Evolutionary conservation across 768 basidiomycete genomes (phyloP).

Genomic region (Chalciporus piperatus): DNA sequence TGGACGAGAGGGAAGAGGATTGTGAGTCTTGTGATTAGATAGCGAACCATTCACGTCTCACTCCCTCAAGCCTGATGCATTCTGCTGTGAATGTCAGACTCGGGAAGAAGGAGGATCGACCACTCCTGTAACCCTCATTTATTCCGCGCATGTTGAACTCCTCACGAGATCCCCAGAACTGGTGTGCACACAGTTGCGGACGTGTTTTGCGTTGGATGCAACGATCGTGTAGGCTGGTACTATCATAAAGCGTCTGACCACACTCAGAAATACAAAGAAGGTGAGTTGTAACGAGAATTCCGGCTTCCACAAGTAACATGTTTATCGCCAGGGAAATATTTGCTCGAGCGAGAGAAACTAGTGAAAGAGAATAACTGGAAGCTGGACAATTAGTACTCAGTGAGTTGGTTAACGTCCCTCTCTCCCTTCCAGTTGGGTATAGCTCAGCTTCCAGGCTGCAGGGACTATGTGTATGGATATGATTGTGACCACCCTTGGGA

Average conservation of each 20-base stretch:
- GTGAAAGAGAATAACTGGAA: conserved; percentile 82
- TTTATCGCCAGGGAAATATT: conserved; percentile 62
- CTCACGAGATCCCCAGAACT: conserved; percentile 45
- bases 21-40: conserved; percentile 44
- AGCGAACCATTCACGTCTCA: not conserved
- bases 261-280: conserved; percentile 85
- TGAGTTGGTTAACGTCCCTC: not conserved
- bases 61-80: conserved; percentile 59
- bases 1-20: conserved; percentile 78
- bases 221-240: conserved; percentile 77
- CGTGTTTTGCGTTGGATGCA: conserved; percentile 75
- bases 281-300: conserved; percentile 32
- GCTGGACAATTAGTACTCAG: conserved; percentile 42
- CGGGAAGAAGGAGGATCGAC: conserved; percentile 71
- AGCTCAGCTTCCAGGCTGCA: not conserved
- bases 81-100: conserved; percentile 73
- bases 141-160: conserved; percentile 1
- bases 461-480: too few relatives aligned
- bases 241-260: conserved; percentile 77
- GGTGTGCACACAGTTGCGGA: conserved; percentile 82
- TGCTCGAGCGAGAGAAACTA: conserved; percentile 75
- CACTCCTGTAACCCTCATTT: conserved; percentile 52
- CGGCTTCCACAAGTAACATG: not conserved
- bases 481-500: too few relatives aligned
- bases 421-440: not conserved